These are phyloP conservation scores for Nitzschia sp. DNA, from an alignment of 108 stramenopile genomes.

Conservation along the genomic window DNA sequence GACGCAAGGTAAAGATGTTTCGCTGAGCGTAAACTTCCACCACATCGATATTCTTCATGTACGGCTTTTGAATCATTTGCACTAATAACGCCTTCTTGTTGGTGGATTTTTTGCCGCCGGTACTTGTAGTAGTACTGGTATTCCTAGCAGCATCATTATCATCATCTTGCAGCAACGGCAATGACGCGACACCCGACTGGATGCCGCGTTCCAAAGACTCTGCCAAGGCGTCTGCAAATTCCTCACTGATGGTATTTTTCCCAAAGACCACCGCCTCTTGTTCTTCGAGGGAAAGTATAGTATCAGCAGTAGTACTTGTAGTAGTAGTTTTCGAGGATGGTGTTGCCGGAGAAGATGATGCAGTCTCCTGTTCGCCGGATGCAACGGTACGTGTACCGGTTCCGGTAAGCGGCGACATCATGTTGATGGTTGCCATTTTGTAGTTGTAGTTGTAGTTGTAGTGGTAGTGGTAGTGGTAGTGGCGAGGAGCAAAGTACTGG, in stretches of 20 bases:
- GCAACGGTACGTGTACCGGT: too few species aligned
- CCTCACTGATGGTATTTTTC: constrained; percentile 30
- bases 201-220: constrained; percentile 41
- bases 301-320: not conserved
- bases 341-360: too few species aligned
- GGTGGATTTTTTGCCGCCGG: too few species aligned
- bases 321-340: not conserved
- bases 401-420: too few species aligned
- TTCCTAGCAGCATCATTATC: not conserved
- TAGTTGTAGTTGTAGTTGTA: too few species aligned
- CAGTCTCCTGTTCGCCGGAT: too few species aligned
- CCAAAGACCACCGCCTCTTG: constrained; percentile 54
- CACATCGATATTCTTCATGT: constrained; percentile 58
- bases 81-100: too few species aligned
- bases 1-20: constrained; percentile 58
- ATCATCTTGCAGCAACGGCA: constrained; percentile 49
- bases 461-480: too few species aligned
- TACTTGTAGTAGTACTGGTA: too few species aligned
- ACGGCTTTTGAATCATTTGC: constrained; percentile 35
- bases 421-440: too few species aligned
- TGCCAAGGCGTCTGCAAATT: constrained; percentile 45
- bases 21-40: constrained; percentile 46
- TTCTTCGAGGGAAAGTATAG: not conserved
- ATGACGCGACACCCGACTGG: constrained; percentile 41
- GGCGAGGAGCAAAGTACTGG: too few species aligned